phyloP scores from a whole-genome alignment of 345 rosid genomes.

The Boechera retrofracta region DNA sequence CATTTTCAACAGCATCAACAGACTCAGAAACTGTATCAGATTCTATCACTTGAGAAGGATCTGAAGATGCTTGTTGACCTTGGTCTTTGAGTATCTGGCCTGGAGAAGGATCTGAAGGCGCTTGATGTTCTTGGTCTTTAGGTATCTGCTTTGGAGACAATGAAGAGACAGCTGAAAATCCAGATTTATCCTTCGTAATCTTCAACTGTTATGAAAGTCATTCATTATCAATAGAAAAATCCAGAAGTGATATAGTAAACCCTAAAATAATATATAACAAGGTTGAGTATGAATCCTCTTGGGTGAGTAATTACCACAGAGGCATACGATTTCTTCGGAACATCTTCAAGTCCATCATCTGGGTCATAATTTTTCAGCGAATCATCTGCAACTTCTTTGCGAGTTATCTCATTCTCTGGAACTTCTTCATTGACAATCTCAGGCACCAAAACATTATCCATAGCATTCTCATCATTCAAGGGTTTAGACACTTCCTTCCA shows the following conservation, averaged over 20 bases:
- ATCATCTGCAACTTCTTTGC: constrained; percentile 51
- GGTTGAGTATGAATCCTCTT: background rate
- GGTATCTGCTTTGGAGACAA: constrained; percentile 28
- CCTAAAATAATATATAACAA: constrained; percentile 9
- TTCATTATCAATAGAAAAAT: background rate
- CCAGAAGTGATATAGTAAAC: constrained; percentile 1
- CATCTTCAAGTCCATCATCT: constrained; percentile 26
- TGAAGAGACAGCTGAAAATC: constrained; percentile 16
- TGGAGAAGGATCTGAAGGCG: constrained; percentile 10
- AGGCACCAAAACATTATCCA: constrained; percentile 19
- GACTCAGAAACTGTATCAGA: constrained; percentile 29
- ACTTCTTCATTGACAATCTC: constrained; percentile 3
- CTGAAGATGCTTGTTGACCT: constrained; percentile 14
- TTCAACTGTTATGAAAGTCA: constrained; percentile 22
- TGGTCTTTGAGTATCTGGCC: constrained; percentile 23
- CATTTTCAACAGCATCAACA: constrained; percentile 54
- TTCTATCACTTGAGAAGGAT: constrained; percentile 34
- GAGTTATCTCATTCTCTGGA: background rate
- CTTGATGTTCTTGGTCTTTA: constrained; percentile 25
- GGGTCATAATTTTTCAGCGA: constrained; percentile 48
- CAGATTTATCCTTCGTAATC: constrained; percentile 28
- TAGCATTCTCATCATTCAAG: constrained; percentile 37
- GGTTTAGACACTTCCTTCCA: constrained; percentile 36
- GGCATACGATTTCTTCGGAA: constrained; percentile 42
- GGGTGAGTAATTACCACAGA: constrained; percentile 32